A percentile compares a stretch with the other conserved stretches of the same genome.
Conservation (phyloP, 441 rosid species). For the Geranium incanum region DNA sequence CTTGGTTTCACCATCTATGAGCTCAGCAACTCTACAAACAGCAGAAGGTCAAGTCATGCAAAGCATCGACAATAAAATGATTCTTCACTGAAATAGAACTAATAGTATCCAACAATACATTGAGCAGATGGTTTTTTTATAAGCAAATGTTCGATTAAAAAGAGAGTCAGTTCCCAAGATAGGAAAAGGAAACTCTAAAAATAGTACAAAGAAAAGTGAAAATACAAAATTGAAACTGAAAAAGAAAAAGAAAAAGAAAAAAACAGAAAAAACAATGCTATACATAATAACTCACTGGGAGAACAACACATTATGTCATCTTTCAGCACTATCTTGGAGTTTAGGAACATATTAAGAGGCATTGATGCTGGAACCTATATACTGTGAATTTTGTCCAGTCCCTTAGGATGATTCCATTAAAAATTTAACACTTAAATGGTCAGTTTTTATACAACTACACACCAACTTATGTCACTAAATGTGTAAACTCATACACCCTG, state of each 20-base stretch:
- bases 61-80: background rate
- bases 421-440: background rate
- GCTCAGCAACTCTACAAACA: conserved; percentile 25
- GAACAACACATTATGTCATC: background rate
- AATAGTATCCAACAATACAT: background rate
- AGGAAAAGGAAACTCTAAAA: too few species aligned
- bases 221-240: too few species aligned
- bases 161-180: too few species aligned
- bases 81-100: background rate
- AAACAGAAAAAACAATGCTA: background rate
- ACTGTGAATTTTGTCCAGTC: background rate
- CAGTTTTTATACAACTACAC: too few species aligned
- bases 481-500: background rate
- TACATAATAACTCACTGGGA: background rate
- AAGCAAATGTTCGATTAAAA: too few species aligned
- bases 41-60: background rate
- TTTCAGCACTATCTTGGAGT: background rate
- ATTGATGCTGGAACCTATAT: background rate
- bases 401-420: background rate
- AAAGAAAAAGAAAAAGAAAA: too few species aligned
- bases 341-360: conserved; percentile 3
- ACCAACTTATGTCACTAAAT: too few species aligned
- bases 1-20: conserved; percentile 16
- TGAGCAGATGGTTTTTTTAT: too few species aligned
- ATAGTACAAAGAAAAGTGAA: too few species aligned